Evolutionary conservation across 441 rosid species (phyloP), one percentile per base, ranked within the genome.

Genomic region (Manihot esculenta): DNA sequence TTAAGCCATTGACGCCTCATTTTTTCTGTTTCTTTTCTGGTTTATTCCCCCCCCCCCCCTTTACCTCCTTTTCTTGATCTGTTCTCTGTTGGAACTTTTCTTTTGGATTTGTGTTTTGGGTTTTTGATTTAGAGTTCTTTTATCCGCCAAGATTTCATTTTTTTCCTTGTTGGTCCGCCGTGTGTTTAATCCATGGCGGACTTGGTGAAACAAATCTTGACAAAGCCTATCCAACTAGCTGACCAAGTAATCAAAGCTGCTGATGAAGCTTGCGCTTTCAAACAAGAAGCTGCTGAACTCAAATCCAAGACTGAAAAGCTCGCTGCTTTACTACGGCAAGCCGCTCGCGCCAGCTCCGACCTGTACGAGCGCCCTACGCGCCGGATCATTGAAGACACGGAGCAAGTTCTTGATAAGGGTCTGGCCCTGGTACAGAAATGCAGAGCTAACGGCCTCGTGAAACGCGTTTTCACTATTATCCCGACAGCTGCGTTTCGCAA

Each of bases 331-430:
- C 89, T 94, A 54, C 86, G 97, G 10, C 96, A 87, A 72, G 97
- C 94, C 42, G 97, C 99, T 13, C 90, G 97, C 27, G 85, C 87
- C 1, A 82, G 96, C 72, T 83, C 92, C 14, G 97, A 89, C 18
- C 88, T 92, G 10, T 94, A 94, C 77, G 97, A 92, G 73, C 97
- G 97, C 15, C 99, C 99, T 59, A 86, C 96, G 30, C 85, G 91
- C 66, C 93, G 97, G 50, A 90, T 92, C 81, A 77, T 89, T 30
- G 91, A 88, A 61, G 96, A 89, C 45, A 86, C 94, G 5, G 94
- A 87, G 24, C 95, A 89, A 72, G 99, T 90, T 12, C 87, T 94
- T 15, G 96, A 82, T 17, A 92, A 89, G 75, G 97, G 97, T 9
- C 77, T 94, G 9, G 12, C 85, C 13, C 81, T 94, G 72, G 97